phyloP scores from a whole-genome alignment of 768 basidiomycete species.

The Fomitopsis serialis region DNA sequence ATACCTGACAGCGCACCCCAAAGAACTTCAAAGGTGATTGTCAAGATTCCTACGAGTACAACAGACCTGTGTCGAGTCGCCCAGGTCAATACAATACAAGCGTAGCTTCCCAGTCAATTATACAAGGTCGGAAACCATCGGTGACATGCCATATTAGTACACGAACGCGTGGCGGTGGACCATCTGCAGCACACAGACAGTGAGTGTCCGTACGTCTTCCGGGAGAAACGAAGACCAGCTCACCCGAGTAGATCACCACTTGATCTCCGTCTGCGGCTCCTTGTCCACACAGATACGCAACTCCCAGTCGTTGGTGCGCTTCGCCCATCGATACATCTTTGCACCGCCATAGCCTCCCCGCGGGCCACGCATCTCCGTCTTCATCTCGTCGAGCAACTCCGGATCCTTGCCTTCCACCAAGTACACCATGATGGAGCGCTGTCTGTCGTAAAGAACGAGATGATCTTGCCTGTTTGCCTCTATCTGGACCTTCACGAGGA shows the following conservation, averaged over 20 bases:
- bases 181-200: too few relatives aligned
- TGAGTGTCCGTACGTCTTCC: too few relatives aligned
- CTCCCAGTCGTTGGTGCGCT: constrained; percentile 15
- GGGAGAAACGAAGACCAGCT: too few relatives aligned
- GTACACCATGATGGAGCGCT: constrained; percentile 31
- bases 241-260: constrained; percentile 9
- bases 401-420: constrained; percentile 22
- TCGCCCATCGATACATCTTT: constrained; percentile 26
- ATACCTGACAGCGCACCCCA: too few relatives aligned
- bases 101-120: too few relatives aligned
- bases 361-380: constrained; percentile 13
- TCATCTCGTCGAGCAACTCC: constrained; percentile 12
- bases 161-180: too few relatives aligned
- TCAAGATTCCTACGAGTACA: too few relatives aligned
- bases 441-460: constrained; percentile 35
- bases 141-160: too few relatives aligned
- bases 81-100: too few relatives aligned
- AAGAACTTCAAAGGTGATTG: too few relatives aligned
- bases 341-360: constrained; percentile 11
- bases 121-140: too few relatives aligned
- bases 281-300: constrained; percentile 20
- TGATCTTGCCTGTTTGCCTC: not conserved
- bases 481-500: constrained; percentile 36
- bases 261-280: constrained; percentile 4
- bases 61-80: too few relatives aligned